Base-by-base conservation (phyloP, 2,329 filamentous ascomycete genomes). In the Fusarium clavum region DNA sequence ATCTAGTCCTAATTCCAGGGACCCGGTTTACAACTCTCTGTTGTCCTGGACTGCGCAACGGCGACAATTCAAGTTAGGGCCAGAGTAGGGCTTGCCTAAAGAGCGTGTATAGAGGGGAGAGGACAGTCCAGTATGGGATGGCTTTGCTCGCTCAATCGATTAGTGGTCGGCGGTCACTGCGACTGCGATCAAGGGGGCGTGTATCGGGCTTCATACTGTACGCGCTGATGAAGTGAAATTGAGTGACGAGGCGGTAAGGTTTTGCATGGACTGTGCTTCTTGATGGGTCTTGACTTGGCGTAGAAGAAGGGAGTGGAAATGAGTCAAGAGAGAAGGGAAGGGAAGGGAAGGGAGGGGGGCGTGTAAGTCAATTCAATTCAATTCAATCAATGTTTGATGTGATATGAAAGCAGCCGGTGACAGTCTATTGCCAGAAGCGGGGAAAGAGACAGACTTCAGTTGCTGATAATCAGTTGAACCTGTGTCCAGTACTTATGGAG, bases 221-320 rank as follows among this genome's bases (percentile, higher is more conserved):
- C 20, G n/a, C 24, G 25, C 25, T 52, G 48, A 18, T 58, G 29
- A 58, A 59, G 41, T 58, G 61, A 64, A 45, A 20, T 58, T 25
- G 55, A 59, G 41, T 58, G 61, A 67, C 24, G 66, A 69, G 43
- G 66, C 61, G 66, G 51, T 40, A 69, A 69, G n/a, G 51, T 69
- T 69, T 69, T 69, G 57, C 63, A 18, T 63, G 64, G 64, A 47
- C 63, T 66, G 61, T 51, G 63, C 49, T 52, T 57, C 20, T 51
- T 34, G 32, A 52, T 24, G 16, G 46, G 52, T 38, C 57, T 38
- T 57, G 29, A 27, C 32, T 53, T 34, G 53, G 44, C 59, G 56
- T 53, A 59, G 20, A n/a, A 51, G 34, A 63, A 55, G 48, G 48
- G 52, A 55, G 48, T 70, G 63, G 40, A 57, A 57, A 67, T 55